phyloP scores from a whole-genome alignment of 345 rosid species.

The Hibiscus tridactylites region DNA sequence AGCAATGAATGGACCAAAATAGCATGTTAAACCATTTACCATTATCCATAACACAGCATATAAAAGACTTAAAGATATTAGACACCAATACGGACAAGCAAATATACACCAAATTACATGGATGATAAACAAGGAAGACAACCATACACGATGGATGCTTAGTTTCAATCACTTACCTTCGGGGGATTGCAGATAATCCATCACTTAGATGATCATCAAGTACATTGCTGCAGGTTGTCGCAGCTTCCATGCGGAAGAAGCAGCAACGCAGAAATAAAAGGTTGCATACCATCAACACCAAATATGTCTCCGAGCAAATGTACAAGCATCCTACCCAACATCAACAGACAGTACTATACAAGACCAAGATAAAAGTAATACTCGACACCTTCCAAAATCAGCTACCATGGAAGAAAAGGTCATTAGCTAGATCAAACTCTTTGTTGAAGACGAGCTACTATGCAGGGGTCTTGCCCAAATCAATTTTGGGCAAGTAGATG shows the following conservation, averaged over 20 bases:
- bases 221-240: background rate
- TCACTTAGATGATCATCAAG: background rate
- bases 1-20: background rate
- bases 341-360: background rate
- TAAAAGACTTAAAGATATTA: no score
- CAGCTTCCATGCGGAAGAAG: background rate
- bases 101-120: background rate
- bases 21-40: background rate
- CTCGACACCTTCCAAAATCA: background rate
- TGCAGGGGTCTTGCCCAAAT: background rate
- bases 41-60: background rate
- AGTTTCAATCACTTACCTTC: background rate
- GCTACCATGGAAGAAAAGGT: conserved; percentile 1
- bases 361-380: background rate
- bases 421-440: background rate
- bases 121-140: no score
- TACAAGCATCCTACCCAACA: background rate
- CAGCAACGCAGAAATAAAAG: background rate
- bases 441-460: background rate
- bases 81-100: background rate
- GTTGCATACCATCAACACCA: background rate
- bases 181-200: background rate
- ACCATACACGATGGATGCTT: no score
- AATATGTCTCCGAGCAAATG: background rate
- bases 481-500: conserved; percentile 8